These are phyloP conservation scores for Ophiorrhiza pumila DNA, from an alignment of 257 asterid species.

Conservation along the genomic window DNA sequence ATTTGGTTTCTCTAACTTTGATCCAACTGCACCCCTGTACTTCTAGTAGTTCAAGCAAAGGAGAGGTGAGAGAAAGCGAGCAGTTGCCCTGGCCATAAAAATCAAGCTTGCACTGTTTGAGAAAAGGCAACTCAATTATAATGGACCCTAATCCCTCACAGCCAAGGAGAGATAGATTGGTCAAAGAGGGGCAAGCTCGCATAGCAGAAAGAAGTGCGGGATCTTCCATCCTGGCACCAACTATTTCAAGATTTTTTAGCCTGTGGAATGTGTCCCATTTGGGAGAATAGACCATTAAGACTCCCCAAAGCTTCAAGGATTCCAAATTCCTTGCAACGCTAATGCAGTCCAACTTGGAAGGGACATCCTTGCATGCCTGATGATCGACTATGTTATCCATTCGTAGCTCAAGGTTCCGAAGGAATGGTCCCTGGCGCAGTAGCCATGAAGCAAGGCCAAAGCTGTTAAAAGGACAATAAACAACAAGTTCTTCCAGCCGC, in stretches of 20 bases:
- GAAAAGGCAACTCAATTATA: conserved; percentile 52
- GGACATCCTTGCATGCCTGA: conserved; percentile 31
- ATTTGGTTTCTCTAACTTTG: conserved; percentile 53
- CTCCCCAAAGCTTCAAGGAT: conserved; percentile 91
- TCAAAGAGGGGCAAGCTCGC: conserved; percentile 70
- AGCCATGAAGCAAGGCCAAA: conserved; percentile 73
- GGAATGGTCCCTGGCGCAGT: conserved; percentile 40
- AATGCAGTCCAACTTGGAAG: conserved; percentile 75
- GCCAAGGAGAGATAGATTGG: conserved; percentile 70
- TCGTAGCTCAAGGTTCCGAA: conserved; percentile 80
- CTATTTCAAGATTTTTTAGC: conserved; percentile 84
- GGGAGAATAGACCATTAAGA: conserved; percentile 64
- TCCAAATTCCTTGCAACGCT: conserved; percentile 69
- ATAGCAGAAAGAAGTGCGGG: conserved; percentile 54
- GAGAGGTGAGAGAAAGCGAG: conserved; percentile 50
- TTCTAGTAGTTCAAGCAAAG: conserved; percentile 61
- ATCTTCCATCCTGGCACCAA: conserved; percentile 85
- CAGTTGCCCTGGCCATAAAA: conserved; percentile 75
- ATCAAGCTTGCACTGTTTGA: conserved; percentile 75
- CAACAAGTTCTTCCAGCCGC: conserved; percentile 69
- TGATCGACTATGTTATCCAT: conserved; percentile 68
- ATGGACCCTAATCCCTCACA: conserved; percentile 75
- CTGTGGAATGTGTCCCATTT: conserved; percentile 71
- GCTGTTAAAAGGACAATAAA: conserved; percentile 77
- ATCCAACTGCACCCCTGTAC: conserved; percentile 91